These are phyloP conservation scores for Fennellomyces sp. DNA, from an alignment of 371 early-diverging fungal species.

Conservation along the genomic window DNA sequence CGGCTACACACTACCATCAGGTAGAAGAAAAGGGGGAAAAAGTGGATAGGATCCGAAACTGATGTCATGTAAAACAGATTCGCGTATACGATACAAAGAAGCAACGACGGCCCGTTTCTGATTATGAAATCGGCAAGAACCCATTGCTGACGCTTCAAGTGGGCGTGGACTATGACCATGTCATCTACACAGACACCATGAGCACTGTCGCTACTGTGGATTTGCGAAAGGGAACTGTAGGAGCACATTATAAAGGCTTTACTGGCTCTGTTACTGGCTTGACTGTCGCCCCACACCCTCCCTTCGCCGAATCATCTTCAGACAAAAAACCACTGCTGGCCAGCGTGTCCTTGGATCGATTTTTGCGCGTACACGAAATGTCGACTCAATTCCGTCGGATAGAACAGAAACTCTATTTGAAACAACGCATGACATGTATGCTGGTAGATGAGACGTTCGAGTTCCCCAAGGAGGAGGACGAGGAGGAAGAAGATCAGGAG, in stretches of 20 bases:
- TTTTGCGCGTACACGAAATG: slow-evolving; percentile 77
- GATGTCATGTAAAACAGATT: slow-evolving; percentile 39
- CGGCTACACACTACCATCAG: slow-evolving; percentile 78
- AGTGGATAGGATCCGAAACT: not conserved
- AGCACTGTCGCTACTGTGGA: slow-evolving; percentile 72
- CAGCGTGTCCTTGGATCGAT: slow-evolving; percentile 79
- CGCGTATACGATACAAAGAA: slow-evolving; percentile 80
- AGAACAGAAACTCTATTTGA: slow-evolving; percentile 76
- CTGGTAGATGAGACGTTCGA: slow-evolving; percentile 63
- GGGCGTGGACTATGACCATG: slow-evolving; percentile 55
- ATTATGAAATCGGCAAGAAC: slow-evolving; percentile 69
- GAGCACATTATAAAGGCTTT: slow-evolving; percentile 61
- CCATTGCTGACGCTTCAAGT: slow-evolving; percentile 60
- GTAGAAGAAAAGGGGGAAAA: slow-evolving; percentile 25
- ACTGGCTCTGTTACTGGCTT: slow-evolving; percentile 72
- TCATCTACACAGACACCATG: slow-evolving; percentile 79
- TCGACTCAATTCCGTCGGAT: slow-evolving; percentile 56
- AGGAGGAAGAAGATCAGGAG: slow-evolving; percentile 47
- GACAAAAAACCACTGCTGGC: slow-evolving; percentile 34
- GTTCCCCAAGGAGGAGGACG: slow-evolving; percentile 33
- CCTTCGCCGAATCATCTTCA: slow-evolving; percentile 16
- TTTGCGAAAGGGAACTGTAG: slow-evolving; percentile 59
- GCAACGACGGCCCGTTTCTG: slow-evolving; percentile 70
- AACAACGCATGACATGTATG: slow-evolving; percentile 76
- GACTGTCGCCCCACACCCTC: slow-evolving; percentile 32